These are phyloP conservation scores for Austropuccinia psidii DNA, from an alignment of 1,284 basidiomycete species.

Conservation along the genomic window DNA sequence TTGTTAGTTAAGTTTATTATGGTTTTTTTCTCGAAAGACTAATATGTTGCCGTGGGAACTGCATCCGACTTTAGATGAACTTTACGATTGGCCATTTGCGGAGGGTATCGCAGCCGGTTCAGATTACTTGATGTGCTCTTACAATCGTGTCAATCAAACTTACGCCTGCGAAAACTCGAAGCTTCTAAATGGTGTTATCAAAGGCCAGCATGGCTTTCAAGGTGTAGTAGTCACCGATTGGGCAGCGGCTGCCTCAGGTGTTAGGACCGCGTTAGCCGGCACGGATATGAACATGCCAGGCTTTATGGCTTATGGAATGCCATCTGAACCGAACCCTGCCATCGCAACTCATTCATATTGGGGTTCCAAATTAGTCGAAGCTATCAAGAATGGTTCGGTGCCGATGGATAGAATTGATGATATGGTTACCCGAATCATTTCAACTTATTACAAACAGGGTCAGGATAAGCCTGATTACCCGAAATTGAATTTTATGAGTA, in stretches of 20 bases:
- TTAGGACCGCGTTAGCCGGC: constrained; percentile 26
- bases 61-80: constrained; percentile 37
- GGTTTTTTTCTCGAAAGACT: no score
- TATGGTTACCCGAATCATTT: constrained; percentile 31
- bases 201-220: constrained; percentile 45
- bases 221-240: constrained; percentile 45
- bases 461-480: constrained; percentile 29
- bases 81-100: constrained; percentile 42
- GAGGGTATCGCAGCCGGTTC: constrained; percentile 36
- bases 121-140: constrained; percentile 44
- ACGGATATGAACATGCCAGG: constrained; percentile 35
- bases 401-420: constrained; percentile 26
- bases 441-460: constrained; percentile 35
- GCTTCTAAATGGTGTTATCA: constrained; percentile 44
- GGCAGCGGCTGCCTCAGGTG: constrained; percentile 35
- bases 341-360: constrained; percentile 25
- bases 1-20: constrained; percentile 35
- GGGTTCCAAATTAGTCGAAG: constrained; percentile 26
- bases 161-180: constrained; percentile 45
- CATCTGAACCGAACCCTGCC: constrained; percentile 28
- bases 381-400: constrained; percentile 31
- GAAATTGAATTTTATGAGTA: constrained; percentile 1
- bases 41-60: neutral
- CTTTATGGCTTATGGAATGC: constrained; percentile 23
- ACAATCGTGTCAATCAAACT: constrained; percentile 44